Conservation (phyloP, 2,329 filamentous ascomycete genomes). For the Alternaria triticimaculans region DNA sequence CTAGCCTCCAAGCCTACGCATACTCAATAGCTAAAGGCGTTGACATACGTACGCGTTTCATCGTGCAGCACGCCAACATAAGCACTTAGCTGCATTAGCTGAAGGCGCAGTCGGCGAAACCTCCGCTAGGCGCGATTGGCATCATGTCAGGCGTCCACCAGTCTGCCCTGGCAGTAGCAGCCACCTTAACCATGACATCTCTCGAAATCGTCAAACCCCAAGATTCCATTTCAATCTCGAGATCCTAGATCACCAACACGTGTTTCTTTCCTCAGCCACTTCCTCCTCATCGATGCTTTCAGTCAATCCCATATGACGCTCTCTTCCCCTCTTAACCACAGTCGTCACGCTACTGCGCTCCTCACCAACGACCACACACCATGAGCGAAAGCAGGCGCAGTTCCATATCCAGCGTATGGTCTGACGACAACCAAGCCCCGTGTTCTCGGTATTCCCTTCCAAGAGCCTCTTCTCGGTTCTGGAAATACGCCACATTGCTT, state of each 20-base stretch:
- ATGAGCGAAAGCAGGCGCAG: constrained; percentile 1
- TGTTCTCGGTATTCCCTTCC: background rate
- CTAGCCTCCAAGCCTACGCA: background rate
- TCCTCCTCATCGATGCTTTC: background rate
- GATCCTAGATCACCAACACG: background rate
- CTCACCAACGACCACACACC: background rate
- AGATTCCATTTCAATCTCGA: background rate
- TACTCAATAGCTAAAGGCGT: background rate
- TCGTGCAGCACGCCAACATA: background rate
- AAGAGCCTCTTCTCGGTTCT: background rate
- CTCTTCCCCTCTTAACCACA: background rate
- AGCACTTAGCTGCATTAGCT: constrained; percentile 1
- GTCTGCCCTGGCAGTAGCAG: background rate
- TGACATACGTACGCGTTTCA: background rate
- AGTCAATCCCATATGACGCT: background rate
- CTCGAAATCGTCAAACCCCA: background rate
- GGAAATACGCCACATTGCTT: background rate
- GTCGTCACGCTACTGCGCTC: background rate
- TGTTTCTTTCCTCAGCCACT: background rate
- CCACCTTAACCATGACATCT: background rate
- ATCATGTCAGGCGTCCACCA: background rate
- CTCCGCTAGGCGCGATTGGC: background rate
- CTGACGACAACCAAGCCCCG: background rate
- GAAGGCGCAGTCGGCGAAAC: background rate
- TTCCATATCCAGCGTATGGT: background rate